These are phyloP conservation scores for Tulasnella calospora DNA, from an alignment of 768 basidiomycete genomes.

Conservation along the genomic window DNA sequence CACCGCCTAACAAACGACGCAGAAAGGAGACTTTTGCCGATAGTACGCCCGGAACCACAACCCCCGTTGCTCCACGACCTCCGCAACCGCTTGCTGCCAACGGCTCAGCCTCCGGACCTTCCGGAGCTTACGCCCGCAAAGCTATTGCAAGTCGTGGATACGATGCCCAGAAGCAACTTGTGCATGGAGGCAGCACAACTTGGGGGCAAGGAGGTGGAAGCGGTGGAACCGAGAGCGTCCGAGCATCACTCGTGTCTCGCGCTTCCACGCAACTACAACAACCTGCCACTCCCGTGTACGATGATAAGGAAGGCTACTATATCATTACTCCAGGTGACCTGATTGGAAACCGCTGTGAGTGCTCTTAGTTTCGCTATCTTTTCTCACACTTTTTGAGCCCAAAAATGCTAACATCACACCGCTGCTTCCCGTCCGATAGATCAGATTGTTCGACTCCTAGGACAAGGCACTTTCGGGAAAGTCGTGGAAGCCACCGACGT, in stretches of 20 bases:
- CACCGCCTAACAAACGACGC: slow-evolving; percentile 76
- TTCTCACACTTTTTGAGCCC: slow-evolving; percentile 20
- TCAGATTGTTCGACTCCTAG: slow-evolving; percentile 83
- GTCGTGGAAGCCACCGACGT: slow-evolving; percentile 91
- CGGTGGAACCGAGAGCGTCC: slow-evolving; percentile 24
- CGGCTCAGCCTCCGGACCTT: slow-evolving; percentile 29
- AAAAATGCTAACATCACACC: slow-evolving; percentile 15
- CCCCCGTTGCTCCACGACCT: slow-evolving; percentile 59
- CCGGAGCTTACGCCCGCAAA: slow-evolving; percentile 27
- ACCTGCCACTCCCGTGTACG: slow-evolving; percentile 66
- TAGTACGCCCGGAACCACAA: slow-evolving; percentile 48
- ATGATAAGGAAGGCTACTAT: slow-evolving; percentile 98
- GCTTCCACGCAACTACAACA: slow-evolving; percentile 37
- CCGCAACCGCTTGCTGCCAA: slow-evolving; percentile 47
- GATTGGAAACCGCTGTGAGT: slow-evolving; percentile 77
- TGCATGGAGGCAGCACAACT: not conserved
- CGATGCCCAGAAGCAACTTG: slow-evolving; percentile 18
- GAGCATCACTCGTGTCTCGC: slow-evolving; percentile 34
- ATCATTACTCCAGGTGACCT: slow-evolving; percentile 89
- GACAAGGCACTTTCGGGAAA: slow-evolving; percentile 98
- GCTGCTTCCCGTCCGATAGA: slow-evolving; percentile 46
- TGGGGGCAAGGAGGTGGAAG: slow-evolving; percentile 13
- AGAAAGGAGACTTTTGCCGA: slow-evolving; percentile 74
- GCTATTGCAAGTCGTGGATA: slow-evolving; percentile 27
- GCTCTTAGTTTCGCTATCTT: slow-evolving; percentile 3